Evolutionary conservation across 73 alveolate genomes (phyloP), one percentile per base, ranked within the genome.

Genomic region (Paramecium tetraurelia): DNA sequence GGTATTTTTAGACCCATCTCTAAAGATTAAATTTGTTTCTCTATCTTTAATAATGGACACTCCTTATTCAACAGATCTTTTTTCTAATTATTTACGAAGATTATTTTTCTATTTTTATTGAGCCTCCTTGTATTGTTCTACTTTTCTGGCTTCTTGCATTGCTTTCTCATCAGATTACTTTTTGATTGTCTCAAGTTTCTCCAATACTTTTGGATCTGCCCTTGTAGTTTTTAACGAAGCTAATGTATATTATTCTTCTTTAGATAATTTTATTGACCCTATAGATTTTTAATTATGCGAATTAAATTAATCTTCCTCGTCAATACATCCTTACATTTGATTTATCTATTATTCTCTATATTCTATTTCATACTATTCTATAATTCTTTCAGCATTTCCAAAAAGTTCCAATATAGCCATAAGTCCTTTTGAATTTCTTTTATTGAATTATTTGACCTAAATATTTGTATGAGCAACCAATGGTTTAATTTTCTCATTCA

Each of bases 341-440:
- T 68, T 89, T 27, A 58, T 88, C 24, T 89, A 85, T 86, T 89
- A 44, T 92, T 93, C 92, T 43, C 72, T 86, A 41, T 77, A 58
- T 44, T 58, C 94, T 12, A 59, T 87, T 46, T 92, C 93, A 53
- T 92, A 80, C 31, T 68, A 50, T 36, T 93, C 96, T 69, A 94
- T 27, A 3, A 94, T 59, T 11, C 86, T 59, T 27, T 95, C 96
- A 1, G 98, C 96, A 76, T 96, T 97, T 1, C 99, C 98, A 93
- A 93, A 94, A 87, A 93, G 88, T 18, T 88, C 95, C 24, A 96
- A 92, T 22, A 96, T 72, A 44, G 93, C 89, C 95, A 93, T 33
- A 33, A 96, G 86, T 5, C 98, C 99, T 35, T 94, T 94, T 59
- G 92, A 92, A 69, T 85, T 92, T 80, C 58, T 50, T 22, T 95